A percentile compares a stretch with the other conserved stretches of the same genome.
Conservation (phyloP, 768 basidiomycete species). For the Tylopilus sp. region DNA sequence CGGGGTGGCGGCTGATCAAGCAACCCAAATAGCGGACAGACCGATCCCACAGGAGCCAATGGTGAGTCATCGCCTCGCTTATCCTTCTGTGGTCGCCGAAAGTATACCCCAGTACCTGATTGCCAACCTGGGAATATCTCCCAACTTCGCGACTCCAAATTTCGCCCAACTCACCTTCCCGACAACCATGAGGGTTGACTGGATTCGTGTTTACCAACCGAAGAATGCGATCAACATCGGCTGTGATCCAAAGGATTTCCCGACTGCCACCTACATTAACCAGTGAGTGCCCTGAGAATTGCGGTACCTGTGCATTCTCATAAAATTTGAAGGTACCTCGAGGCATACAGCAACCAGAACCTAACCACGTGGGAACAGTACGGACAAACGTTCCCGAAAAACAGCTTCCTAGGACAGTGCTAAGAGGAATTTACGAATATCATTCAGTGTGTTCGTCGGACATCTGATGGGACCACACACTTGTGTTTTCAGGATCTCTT, state of each 20-base stretch:
- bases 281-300: constrained; percentile 38
- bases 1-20: constrained; percentile 56
- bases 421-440: constrained; percentile 25
- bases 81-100: not conserved
- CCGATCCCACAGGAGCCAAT: constrained; percentile 83
- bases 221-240: constrained; percentile 69
- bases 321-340: constrained; percentile 39
- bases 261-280: constrained; percentile 81
- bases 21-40: constrained; percentile 60
- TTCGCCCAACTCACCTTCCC: constrained; percentile 71
- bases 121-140: constrained; percentile 80
- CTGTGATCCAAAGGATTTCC: constrained; percentile 76
- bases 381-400: constrained; percentile 68
- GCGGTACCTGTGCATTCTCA: constrained; percentile 1
- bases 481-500: constrained; percentile 15
- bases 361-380: constrained; percentile 70
- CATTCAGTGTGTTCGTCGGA: constrained; percentile 5
- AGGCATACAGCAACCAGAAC: constrained; percentile 82
- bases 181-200: constrained; percentile 73
- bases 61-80: constrained; percentile 38
- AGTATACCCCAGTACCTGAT: constrained; percentile 64
- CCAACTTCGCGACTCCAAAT: constrained; percentile 76
- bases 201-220: constrained; percentile 88
- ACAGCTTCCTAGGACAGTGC: constrained; percentile 56
- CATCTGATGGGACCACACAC: constrained; percentile 2